Evolutionary conservation across 2,329 filamentous ascomycete genomes (phyloP), one percentile per base, ranked within the genome.

Genomic region (Didymella lethalis): DNA sequence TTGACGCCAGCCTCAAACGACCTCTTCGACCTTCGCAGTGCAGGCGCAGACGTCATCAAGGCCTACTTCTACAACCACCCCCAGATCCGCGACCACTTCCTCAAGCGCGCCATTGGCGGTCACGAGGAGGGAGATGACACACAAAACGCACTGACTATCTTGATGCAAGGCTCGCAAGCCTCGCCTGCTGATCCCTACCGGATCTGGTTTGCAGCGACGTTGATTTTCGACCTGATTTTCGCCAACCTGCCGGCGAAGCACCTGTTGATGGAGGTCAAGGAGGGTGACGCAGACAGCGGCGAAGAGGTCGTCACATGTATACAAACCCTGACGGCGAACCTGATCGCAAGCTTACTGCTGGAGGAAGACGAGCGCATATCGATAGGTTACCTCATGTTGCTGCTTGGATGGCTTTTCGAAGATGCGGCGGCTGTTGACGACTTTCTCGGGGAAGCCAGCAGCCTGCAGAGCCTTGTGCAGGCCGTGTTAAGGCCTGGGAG

Each of bases 231-330:
- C 69, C 82, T 99, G 11, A 78, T 98, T 18, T 90, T 89, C 62
- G 91, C 96, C 59, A 90, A 95, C 66, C 80, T 86, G 3, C 86
- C 91, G 64, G 91, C 91, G 1, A 98, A 98, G 75, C 83, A 84
- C 6, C 83, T 90, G 48, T 88, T 93, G 18, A 92, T 96, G 84
- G 84, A 85, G 23, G 88, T 99, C 20, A 92, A 88, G 0, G 94
- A 98, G 77, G 95, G 95, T 11, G 92, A 98, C 75, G 91, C 91
- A 23, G 88, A 90, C 32, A 91, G 85, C 66, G 95, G 94, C 4
- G 95, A 99, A 79, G 95, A 99, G 77, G 92, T 97, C 12, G 90
- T 99, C 12, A 97, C 94, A 0, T 92, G 92, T 70, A 92, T 99
- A 49, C 95, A 99, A 76, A 90, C 89, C 1, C 85, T 98, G 59